phyloP scores from a whole-genome alignment of 164 flowering plant species.

The Vitis riparia region DNA sequence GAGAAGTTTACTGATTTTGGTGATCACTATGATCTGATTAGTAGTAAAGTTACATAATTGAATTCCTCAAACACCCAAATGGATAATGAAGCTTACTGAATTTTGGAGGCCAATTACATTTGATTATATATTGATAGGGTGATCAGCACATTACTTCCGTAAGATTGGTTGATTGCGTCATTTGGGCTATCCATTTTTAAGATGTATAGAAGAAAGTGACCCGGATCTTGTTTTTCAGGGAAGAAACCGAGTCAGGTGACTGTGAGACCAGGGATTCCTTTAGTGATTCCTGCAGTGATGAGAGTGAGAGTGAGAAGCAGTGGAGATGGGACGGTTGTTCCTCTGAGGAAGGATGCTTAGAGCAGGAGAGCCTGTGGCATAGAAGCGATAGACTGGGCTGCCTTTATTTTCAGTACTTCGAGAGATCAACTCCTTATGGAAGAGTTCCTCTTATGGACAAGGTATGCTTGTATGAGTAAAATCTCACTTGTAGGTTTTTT shows the following conservation, averaged over 20 bases:
- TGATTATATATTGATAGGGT: too few species aligned
- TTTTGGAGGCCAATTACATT: neutral
- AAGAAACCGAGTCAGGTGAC: slow-evolving; percentile 62
- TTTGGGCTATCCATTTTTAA: neutral
- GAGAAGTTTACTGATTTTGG: too few species aligned
- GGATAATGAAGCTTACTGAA: neutral
- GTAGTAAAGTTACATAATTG: neutral
- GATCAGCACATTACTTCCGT: too few species aligned
- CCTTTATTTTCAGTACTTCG: slow-evolving; percentile 82
- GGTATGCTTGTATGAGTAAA: slow-evolving; percentile 37
- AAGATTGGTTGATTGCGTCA: neutral
- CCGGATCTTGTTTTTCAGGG: slow-evolving; percentile 35
- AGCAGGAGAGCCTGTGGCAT: slow-evolving; percentile 55
- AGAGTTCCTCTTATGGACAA: slow-evolving; percentile 93
- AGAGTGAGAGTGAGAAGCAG: slow-evolving; percentile 74
- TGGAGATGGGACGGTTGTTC: slow-evolving; percentile 80
- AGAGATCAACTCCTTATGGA: slow-evolving; percentile 80
- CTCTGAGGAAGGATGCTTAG: slow-evolving; percentile 63
- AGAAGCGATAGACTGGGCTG: slow-evolving; percentile 69
- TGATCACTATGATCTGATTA: too few species aligned
- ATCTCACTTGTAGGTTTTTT: neutral
- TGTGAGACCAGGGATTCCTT: slow-evolving; percentile 68
- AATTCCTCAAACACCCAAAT: neutral
- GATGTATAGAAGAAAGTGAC: neutral
- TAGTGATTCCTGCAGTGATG: slow-evolving; percentile 81